A percentile compares a stretch with the other conserved stretches of the same genome.
phyloP scores from a whole-genome alignment of 2,329 filamentous ascomycete species.

The Botrytis elliptica region DNA sequence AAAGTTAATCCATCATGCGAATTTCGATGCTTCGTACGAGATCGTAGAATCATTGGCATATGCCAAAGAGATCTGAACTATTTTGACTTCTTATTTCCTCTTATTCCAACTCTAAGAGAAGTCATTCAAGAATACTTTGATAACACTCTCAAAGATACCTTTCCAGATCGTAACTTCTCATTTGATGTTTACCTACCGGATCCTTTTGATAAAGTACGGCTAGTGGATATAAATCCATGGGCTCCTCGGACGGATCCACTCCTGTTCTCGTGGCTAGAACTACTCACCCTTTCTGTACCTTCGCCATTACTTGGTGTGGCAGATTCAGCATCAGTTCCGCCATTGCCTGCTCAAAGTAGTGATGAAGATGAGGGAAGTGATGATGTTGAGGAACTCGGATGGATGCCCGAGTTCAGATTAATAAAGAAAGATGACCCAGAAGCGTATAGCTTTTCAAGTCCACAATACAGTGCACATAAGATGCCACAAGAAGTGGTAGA shows the following conservation, averaged over 20 bases:
- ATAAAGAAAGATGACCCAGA: constrained; percentile 83
- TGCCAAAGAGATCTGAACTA: constrained; percentile 88
- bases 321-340: constrained; percentile 36
- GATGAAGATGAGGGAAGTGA: constrained; percentile 49
- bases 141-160: constrained; percentile 68
- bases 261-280: constrained; percentile 85
- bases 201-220: constrained; percentile 55
- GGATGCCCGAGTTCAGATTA: constrained; percentile 75
- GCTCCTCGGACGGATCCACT: constrained; percentile 84
- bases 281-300: constrained; percentile 69
- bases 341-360: constrained; percentile 41
- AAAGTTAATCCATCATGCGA: constrained; percentile 87
- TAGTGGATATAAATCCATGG: constrained; percentile 97
- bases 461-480: constrained; percentile 94
- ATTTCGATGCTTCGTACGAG: constrained; percentile 92
- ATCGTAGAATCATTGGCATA: constrained; percentile 75
- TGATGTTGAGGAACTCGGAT: constrained; percentile 52
- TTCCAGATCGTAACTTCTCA: constrained; percentile 78
- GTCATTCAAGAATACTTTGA: constrained; percentile 77
- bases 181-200: constrained; percentile 93
- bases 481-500: constrained; percentile 89
- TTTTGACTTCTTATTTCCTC: constrained; percentile 71
- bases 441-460: constrained; percentile 79
- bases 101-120: constrained; percentile 66
- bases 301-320: constrained; percentile 54